phyloP scores from a whole-genome alignment of 352 stramenopile species.

The Phytophthora niederhauseri region DNA sequence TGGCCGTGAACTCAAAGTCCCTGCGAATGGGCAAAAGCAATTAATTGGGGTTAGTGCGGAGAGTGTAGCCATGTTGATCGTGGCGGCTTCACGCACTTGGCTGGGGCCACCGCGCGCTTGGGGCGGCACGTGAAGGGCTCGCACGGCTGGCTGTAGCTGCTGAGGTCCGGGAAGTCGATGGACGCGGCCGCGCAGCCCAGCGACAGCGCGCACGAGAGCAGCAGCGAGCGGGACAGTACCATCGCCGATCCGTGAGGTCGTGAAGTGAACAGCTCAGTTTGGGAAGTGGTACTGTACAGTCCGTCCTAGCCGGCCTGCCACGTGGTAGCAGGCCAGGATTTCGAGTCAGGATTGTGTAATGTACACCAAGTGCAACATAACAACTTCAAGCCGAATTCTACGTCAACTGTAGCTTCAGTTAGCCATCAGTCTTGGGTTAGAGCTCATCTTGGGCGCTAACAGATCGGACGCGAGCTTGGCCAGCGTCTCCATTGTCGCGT shows the following conservation, averaged over 20 bases:
- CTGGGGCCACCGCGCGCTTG: constrained; percentile 18
- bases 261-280: constrained; percentile 4
- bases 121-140: constrained; percentile 45
- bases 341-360: background rate
- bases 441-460: constrained; percentile 22
- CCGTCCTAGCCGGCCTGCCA: constrained; percentile 6
- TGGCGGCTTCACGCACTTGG: constrained; percentile 24
- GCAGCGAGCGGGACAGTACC: constrained; percentile 22
- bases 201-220: constrained; percentile 26
- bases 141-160: constrained; percentile 48
- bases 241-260: constrained; percentile 5
- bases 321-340: constrained; percentile 10
- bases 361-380: background rate
- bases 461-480: constrained; percentile 57
- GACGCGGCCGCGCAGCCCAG: constrained; percentile 12
- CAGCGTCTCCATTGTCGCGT: constrained; percentile 70
- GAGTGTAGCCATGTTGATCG: constrained; percentile 15
- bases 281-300: background rate
- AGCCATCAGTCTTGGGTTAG: constrained; percentile 21
- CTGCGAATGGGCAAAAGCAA: constrained; percentile 27
- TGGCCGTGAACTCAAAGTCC: constrained; percentile 75
- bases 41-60: background rate
- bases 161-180: constrained; percentile 34
- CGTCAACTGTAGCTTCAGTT: too few species aligned
- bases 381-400: too few species aligned